Conservation (phyloP, 495 filamentous ascomycete species). For the Astrothelium macrocarpum region DNA sequence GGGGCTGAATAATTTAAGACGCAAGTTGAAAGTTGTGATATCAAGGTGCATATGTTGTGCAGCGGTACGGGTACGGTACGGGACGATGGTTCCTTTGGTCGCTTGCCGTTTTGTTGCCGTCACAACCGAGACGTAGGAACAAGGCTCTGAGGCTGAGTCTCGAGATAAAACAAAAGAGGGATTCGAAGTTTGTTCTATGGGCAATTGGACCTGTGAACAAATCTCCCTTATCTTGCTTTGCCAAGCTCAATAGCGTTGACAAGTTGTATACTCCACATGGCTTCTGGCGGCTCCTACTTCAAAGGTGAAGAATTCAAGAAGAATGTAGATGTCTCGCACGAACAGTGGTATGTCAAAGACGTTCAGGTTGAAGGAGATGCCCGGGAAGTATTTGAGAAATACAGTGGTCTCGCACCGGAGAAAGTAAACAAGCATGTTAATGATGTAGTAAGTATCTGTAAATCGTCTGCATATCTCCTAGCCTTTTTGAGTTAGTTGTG, state of each 20-base stretch:
- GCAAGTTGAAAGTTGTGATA: background rate
- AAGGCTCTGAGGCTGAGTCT: background rate
- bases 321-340: background rate
- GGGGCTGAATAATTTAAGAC: background rate
- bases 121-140: background rate
- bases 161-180: too few species aligned
- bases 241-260: background rate
- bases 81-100: too few species aligned
- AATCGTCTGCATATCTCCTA: background rate
- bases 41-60: background rate
- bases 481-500: background rate
- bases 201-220: too few species aligned
- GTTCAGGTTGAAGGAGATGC: background rate
- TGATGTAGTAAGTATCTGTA: background rate
- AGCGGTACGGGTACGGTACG: background rate
- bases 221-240: background rate
- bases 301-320: background rate
- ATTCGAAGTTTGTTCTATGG: too few species aligned
- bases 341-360: background rate
- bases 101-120: too few species aligned
- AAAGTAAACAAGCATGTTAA: background rate
- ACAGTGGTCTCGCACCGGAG: background rate
- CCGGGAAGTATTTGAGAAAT: constrained; percentile 1
- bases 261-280: background rate
- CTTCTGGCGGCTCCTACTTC: background rate